Base-by-base conservation (phyloP, 1,284 basidiomycete species). In the Psilocybe mexicana region DNA sequence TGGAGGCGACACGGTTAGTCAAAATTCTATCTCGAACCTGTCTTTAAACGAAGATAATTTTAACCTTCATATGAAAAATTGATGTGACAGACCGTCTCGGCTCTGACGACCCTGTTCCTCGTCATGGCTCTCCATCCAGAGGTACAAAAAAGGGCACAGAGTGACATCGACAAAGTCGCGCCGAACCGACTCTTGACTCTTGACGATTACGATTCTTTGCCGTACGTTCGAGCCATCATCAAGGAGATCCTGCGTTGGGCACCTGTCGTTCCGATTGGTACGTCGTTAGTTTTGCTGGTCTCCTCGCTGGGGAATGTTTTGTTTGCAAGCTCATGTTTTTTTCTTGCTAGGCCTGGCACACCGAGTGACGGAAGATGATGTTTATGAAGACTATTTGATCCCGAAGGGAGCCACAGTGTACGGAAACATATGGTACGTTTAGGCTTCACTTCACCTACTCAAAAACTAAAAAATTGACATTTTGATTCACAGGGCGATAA, bases 1-100 rank as follows among this genome's bases (percentile, higher is more conserved):
- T 3, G 80, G 79, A 25, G 76, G 78, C 26, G 79, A 82, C 56
- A 83, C 79, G 2, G 80, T 79, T 52, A 45, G 63, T 14, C 24
- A 14, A 14, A 51, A n/a, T 18, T 63, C 43, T 11, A 24, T 6
- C 38, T 26, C 6, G 33, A 8, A 36, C 18, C 14, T 28, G 45
- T 33, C 25, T 33, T 33, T 33, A 4, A 33, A 33, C 8, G 1
- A 33, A 33, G 30, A 33, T 18, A 18, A 18, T 1, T 18, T 18
- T 18, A 18, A 18, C 18, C 18, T 18, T 18, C 18, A 18, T 18
- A 18, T 18, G 18, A 18, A 18, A 18, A 26, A 40, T 12, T 7
- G 12, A 8, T 18, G 26, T 30, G 55, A 25, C 56, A 81, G 76
- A 81, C 72, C 1, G 74, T 78, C 30, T 75, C 79, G 10, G 70